These are phyloP conservation scores for Trichosporon inkin DNA, from an alignment of 1,284 basidiomycete species.

Conservation along the genomic window DNA sequence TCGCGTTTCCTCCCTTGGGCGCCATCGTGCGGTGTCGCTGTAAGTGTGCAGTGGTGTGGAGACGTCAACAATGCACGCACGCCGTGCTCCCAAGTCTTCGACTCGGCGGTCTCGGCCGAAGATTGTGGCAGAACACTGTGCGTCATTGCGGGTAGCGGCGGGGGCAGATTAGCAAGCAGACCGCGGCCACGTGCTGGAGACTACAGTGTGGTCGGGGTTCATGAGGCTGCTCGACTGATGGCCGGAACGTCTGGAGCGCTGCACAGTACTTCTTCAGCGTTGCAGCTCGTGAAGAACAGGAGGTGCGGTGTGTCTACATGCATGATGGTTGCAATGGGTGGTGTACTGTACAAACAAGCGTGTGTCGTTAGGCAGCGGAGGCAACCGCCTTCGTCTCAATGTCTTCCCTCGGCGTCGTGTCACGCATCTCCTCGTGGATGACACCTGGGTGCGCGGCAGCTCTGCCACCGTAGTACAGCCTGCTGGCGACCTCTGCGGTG, in stretches of 20 bases:
- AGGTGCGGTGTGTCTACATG: no score
- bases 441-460: neutral
- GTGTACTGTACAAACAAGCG: neutral
- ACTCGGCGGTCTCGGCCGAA: slow-evolving; percentile 3
- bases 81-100: neutral
- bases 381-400: neutral
- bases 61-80: neutral
- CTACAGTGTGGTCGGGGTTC: no score
- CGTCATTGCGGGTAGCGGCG: neutral
- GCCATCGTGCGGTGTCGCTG: slow-evolving; percentile 56
- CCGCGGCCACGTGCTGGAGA: no score
- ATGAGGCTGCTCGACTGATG: no score
- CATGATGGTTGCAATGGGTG: neutral
- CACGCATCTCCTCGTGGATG: neutral
- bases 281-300: no score
- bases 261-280: no score
- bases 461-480: slow-evolving; percentile 49
- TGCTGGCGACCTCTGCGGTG: slow-evolving; percentile 79
- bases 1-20: slow-evolving; percentile 73
- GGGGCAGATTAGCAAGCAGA: no score
- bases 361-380: neutral
- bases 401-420: neutral
- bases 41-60: neutral
- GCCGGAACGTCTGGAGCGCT: no score
- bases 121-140: slow-evolving; percentile 6